Evolutionary conservation across 768 basidiomycete genomes (phyloP).

Genomic region (Mycena albidolilacea): DNA sequence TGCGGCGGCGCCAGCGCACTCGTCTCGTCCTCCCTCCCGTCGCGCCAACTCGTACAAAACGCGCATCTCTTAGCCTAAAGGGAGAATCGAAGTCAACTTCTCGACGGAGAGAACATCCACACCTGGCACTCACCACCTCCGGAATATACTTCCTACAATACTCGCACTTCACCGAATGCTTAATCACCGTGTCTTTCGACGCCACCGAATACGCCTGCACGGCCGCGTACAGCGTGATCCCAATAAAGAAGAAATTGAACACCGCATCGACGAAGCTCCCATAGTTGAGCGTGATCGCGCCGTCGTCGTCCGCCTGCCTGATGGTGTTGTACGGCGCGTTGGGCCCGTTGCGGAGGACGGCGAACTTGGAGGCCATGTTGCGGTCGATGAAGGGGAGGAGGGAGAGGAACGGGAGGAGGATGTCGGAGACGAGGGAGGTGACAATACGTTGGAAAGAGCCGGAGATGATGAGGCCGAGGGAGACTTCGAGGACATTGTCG

Average conservation of each 20-base stretch:
- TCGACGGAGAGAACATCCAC: neutral
- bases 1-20: neutral
- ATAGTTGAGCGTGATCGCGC: slow-evolving; percentile 57
- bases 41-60: slow-evolving; percentile 61
- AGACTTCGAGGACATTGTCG: slow-evolving; percentile 64
- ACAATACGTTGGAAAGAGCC: slow-evolving; percentile 56
- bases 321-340: slow-evolving; percentile 56
- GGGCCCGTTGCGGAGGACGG: slow-evolving; percentile 54
- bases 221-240: slow-evolving; percentile 54
- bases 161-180: slow-evolving; percentile 54
- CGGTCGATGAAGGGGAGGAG: slow-evolving; percentile 60
- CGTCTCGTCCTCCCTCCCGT: slow-evolving; percentile 44
- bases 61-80: slow-evolving; percentile 36
- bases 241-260: slow-evolving; percentile 57
- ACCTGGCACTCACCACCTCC: slow-evolving; percentile 49
- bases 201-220: slow-evolving; percentile 55
- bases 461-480: slow-evolving; percentile 60
- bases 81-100: slow-evolving; percentile 22
- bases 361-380: slow-evolving; percentile 61
- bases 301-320: slow-evolving; percentile 59
- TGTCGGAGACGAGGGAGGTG: slow-evolving; percentile 60
- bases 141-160: slow-evolving; percentile 62
- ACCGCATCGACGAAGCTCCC: slow-evolving; percentile 57
- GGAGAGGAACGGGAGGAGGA: slow-evolving; percentile 58
- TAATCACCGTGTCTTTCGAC: slow-evolving; percentile 59